Base-by-base conservation (phyloP, 2,329 filamentous ascomycete genomes). In the Xylariaceae sp. region DNA sequence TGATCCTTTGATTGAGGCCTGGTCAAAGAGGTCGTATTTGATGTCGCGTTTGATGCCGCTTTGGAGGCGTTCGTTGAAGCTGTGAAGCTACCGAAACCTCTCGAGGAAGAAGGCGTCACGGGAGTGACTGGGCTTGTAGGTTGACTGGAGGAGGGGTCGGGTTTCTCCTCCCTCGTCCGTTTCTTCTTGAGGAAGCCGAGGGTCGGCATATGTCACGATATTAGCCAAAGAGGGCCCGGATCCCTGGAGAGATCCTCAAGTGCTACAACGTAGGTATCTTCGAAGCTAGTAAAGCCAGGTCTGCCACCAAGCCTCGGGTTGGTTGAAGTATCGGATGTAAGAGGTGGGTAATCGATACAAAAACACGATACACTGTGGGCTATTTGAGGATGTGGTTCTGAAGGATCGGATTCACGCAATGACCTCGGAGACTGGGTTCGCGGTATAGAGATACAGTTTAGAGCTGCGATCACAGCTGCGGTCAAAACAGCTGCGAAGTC, bases 131-230 rank as follows among this genome's bases (percentile, higher is more conserved):
- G 80, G 64, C 82, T 85, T 58, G 77, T 78, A 60, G 82, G 78
- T 68, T 86, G 80, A 66, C 80, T 86, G 59, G 78, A 77, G 64
- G 83, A 77, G 65, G 84, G 80, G 68, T 89, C 84, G 68, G 82
- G 78, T 68, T 85, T 82, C 67, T 84, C 87, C 77, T 96, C 90
- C 83, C 90, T 95, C 75, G 90, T 95, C 82, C 90, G 86, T 82
- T 95, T 96, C 83, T 96, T 97, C 82, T 96, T 96, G 69, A 97
- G 83, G 69, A 96, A 90, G 72, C 90, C 90, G 78, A 96, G 82
- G 72, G 83, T 89, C 85, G 91, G 94, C 94, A 99, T 97, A 66
- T 65, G 69, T 62, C 61, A 63, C 59, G 62, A 58, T 56, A 52
- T 60, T 59, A 61, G 63, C 55, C 62, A 57, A 49, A 59, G 58